These are phyloP conservation scores for Lactifluus piperatus DNA, from an alignment of 768 basidiomycete genomes.

Conservation along the genomic window DNA sequence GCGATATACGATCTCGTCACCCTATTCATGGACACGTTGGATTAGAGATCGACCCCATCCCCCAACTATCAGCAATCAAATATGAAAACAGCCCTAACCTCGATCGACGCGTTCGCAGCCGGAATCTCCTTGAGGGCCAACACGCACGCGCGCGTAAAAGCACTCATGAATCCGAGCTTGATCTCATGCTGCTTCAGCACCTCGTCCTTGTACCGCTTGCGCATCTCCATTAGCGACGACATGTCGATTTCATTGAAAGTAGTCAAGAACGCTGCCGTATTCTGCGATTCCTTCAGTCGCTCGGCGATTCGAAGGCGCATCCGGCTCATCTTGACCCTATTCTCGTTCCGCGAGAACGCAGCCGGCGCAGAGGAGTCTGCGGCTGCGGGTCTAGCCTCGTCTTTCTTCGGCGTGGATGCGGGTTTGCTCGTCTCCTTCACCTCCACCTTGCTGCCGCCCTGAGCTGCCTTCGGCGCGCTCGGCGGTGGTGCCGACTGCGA, in stretches of 20 bases:
- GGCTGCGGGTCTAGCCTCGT: slow-evolving; percentile 14
- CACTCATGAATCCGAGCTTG: slow-evolving; percentile 98
- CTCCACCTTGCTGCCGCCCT: slow-evolving; percentile 30
- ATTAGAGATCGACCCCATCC: background rate
- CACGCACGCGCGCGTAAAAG: slow-evolving; percentile 81
- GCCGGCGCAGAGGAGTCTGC: slow-evolving; percentile 27
- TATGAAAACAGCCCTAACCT: slow-evolving; percentile 27
- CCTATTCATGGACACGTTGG: slow-evolving; percentile 24
- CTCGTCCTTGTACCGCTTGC: slow-evolving; percentile 87
- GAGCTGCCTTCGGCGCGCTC: slow-evolving; percentile 24
- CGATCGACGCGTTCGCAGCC: slow-evolving; percentile 88
- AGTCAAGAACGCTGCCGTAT: slow-evolving; percentile 90
- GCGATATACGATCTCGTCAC: slow-evolving; percentile 85
- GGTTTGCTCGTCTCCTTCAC: slow-evolving; percentile 29
- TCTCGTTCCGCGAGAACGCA: slow-evolving; percentile 63
- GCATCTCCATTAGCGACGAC: slow-evolving; percentile 87
- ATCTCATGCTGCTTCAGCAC: slow-evolving; percentile 87
- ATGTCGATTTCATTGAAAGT: slow-evolving; percentile 99
- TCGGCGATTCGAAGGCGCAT: slow-evolving; percentile 97
- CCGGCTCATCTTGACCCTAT: slow-evolving; percentile 96
- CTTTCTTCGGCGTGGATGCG: slow-evolving; percentile 21
- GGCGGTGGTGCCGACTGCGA: slow-evolving; percentile 33
- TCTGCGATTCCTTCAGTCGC: slow-evolving; percentile 96
- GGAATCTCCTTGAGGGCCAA: slow-evolving; percentile 89
- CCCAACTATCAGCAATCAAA: slow-evolving; percentile 27